These are phyloP conservation scores for Wickerhamiella allomyrinae DNA, from an alignment of 805 yeast genomes.

Conservation along the genomic window DNA sequence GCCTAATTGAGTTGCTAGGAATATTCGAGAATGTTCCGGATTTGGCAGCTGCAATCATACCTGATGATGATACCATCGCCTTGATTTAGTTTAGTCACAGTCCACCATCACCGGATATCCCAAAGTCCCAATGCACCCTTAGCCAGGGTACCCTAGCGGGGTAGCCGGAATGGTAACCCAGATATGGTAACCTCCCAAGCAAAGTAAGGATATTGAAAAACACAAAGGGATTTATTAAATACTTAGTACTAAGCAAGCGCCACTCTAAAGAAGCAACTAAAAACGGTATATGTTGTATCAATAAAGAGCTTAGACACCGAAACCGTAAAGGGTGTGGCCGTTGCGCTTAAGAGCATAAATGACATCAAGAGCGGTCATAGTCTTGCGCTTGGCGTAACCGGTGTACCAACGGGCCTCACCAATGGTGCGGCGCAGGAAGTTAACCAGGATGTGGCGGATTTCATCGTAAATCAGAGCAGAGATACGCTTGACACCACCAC, in stretches of 20 bases:
- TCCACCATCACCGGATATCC: too few species aligned
- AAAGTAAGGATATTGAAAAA: background rate
- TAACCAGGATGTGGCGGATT: conserved; percentile 91
- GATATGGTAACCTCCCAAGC: too few species aligned
- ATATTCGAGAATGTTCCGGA: too few species aligned
- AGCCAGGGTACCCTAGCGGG: too few species aligned
- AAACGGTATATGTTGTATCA: background rate
- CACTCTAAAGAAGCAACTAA: background rate
- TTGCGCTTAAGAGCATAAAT: conserved; percentile 99
- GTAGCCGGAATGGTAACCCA: too few species aligned
- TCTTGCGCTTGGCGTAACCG: conserved; percentile 99
- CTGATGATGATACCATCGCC: too few species aligned
- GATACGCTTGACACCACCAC: conserved; percentile 99
- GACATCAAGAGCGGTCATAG: conserved; percentile 96
- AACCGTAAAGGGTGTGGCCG: conserved; percentile 99
- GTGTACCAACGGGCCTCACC: conserved; percentile 99
- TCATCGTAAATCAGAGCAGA: conserved; percentile 98
- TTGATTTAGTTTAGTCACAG: too few species aligned
- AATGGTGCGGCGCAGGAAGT: conserved; percentile 92
- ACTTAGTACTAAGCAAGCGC: background rate
- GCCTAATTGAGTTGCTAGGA: too few species aligned
- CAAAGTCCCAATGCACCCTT: too few species aligned
- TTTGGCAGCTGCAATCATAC: too few species aligned
- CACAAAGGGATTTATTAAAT: background rate
- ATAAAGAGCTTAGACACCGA: conserved; percentile 75